These are phyloP conservation scores for Neoboletus subvelutipes DNA, from an alignment of 768 basidiomycete genomes.

Conservation along the genomic window DNA sequence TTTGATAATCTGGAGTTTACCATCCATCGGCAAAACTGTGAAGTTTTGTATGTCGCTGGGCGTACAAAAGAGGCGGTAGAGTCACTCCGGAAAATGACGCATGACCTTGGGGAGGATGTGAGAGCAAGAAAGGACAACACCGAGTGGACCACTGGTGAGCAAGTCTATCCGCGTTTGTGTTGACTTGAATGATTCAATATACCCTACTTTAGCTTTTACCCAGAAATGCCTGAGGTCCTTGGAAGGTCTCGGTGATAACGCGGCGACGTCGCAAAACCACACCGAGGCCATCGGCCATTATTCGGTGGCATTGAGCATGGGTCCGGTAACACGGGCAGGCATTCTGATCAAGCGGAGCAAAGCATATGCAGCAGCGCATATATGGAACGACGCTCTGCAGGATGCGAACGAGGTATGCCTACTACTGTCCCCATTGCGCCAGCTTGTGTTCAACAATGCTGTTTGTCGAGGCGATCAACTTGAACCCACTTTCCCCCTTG, in stretches of 20 bases:
- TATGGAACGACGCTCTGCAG: background rate
- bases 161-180: background rate
- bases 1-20: constrained; percentile 9
- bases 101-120: background rate
- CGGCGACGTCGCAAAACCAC: background rate
- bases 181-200: background rate
- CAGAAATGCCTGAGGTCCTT: background rate
- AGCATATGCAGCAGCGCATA: background rate
- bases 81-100: background rate
- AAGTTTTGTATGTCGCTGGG: background rate
- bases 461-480: background rate
- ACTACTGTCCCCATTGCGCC: background rate
- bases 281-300: constrained; percentile 2
- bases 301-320: background rate
- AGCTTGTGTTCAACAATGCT: background rate
- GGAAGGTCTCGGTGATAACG: constrained; percentile 4
- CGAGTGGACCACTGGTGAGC: constrained; percentile 7
- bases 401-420: constrained; percentile 5
- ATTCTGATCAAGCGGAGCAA: constrained; percentile 5
- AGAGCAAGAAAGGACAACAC: background rate
- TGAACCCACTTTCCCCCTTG: background rate
- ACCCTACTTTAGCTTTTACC: background rate
- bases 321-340: background rate
- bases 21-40: background rate
- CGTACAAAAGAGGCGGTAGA: background rate